These are phyloP conservation scores for Sporothrix sp. DNA, from an alignment of 2,329 filamentous ascomycete genomes.

Conservation along the genomic window DNA sequence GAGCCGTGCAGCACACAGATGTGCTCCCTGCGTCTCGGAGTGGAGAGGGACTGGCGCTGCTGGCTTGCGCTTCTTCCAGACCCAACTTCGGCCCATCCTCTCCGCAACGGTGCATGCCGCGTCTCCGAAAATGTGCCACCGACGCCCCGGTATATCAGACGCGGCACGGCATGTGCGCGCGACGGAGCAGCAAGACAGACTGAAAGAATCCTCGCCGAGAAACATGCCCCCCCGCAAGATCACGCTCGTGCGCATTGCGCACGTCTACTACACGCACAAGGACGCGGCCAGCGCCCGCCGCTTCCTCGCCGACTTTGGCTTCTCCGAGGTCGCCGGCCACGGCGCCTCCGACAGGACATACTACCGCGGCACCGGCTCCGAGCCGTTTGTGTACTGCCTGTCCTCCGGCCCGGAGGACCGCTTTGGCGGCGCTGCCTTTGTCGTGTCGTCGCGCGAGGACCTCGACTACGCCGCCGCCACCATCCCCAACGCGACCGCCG, in stretches of 20 bases:
- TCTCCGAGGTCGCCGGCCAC: slow-evolving; percentile 25
- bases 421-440: slow-evolving; percentile 49
- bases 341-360: slow-evolving; percentile 38
- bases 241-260: slow-evolving; percentile 30
- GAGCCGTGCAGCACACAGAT: neutral
- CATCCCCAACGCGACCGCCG: slow-evolving; percentile 37
- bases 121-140: too few species aligned
- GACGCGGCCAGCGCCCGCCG: slow-evolving; percentile 31
- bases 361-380: slow-evolving; percentile 51
- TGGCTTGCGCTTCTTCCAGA: neutral
- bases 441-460: slow-evolving; percentile 46
- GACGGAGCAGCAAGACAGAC: neutral
- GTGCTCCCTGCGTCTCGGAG: neutral
- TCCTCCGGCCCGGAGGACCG: slow-evolving; percentile 35
- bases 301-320: slow-evolving; percentile 41
- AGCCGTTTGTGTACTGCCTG: slow-evolving; percentile 50
- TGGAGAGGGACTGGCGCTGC: too few species aligned
- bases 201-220: neutral
- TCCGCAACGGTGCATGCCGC: neutral
- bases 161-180: neutral
- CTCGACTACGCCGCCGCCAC: slow-evolving; percentile 40
- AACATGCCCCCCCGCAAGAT: slow-evolving; percentile 24
- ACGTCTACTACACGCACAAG: slow-evolving; percentile 39
- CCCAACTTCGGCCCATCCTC: neutral
- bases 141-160: neutral